These are phyloP conservation scores for Cordyceps farinosa DNA, from an alignment of 2,329 filamentous ascomycete species.

Conservation along the genomic window DNA sequence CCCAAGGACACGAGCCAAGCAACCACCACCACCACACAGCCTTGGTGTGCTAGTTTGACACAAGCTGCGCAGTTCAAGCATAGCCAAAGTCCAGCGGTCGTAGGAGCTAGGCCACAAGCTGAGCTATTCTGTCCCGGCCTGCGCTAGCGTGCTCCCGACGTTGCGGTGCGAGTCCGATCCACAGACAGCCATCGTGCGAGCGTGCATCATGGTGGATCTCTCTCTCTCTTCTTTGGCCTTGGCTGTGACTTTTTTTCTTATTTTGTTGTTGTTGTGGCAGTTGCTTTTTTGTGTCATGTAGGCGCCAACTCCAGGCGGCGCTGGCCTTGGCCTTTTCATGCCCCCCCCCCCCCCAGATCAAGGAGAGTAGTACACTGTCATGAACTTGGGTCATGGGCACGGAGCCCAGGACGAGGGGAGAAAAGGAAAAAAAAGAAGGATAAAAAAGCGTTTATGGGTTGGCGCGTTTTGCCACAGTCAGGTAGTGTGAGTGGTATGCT, in stretches of 20 bases:
- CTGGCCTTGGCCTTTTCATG: not conserved
- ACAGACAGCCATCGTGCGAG: not conserved
- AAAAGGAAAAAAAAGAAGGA: not conserved
- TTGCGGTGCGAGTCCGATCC: slow-evolving; percentile 5
- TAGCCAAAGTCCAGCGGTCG: too few species aligned
- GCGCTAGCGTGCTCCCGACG: not conserved
- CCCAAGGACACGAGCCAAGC: too few species aligned
- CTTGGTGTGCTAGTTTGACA: too few species aligned
- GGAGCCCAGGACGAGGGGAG: not conserved
- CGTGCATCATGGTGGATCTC: not conserved
- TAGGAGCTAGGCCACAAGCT: too few species aligned
- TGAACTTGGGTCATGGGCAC: too few species aligned
- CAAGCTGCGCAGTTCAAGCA: too few species aligned
- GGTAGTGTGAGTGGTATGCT: too few species aligned
- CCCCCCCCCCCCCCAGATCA: too few species aligned
- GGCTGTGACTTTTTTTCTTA: too few species aligned
- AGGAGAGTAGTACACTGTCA: too few species aligned
- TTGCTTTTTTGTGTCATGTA: not conserved
- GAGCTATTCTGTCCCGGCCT: not conserved
- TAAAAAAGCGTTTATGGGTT: not conserved
- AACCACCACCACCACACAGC: not conserved
- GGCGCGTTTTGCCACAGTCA: too few species aligned
- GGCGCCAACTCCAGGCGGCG: not conserved
- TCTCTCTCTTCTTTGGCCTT: too few species aligned
- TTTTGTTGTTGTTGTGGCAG: not conserved